Evolutionary conservation across 257 asterid genomes (phyloP), one percentile per base, ranked within the genome.

Genomic region (Capsicum baccatum): DNA sequence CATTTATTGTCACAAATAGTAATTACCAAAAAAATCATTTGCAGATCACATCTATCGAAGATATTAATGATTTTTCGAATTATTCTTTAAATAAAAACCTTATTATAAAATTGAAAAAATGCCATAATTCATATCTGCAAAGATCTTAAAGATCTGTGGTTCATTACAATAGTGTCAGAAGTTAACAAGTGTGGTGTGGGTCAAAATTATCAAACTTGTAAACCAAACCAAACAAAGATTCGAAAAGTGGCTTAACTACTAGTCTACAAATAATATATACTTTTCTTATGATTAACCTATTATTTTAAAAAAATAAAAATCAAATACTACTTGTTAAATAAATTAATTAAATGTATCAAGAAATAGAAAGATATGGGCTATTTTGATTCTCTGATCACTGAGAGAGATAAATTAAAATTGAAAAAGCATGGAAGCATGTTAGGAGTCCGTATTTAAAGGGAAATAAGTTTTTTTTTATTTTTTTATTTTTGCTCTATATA

Each of bases 141-240:
- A 76, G 13, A 74, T 74, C 80, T 48, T 48, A n/a, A 74, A 50
- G 80, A 76, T 76, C 63, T 76, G 63, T 76, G 2, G 81, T 52
- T 64, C 63, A 76, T 52, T 76, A 76, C 81, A 3, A 7, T 76
- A 52, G 63, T 76, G 81, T 76, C 81, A 76, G 81, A 76, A 19
- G 44, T 10, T 47, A 73, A 74, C 8, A 3, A 50, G 37, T 35
- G 79, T 42, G 5, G 71, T 15, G 11, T 76, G 81, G 81, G 63
- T 76, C 63, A 52, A 76, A 76, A 52, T 52, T 73, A 16, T 48
- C 42, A 48, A 73, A 73, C 80, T 71, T 48, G 12, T 19, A 76
- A 73, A 39, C 44, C 55, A 44, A 74, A 74, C 81, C 81, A 76
- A 76, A 76, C 62, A 76, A 76, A 76, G 81, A 76, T 76, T 76